These are phyloP conservation scores for Diaporthe citriasiana DNA, from an alignment of 2,329 filamentous ascomycete species.

Conservation along the genomic window DNA sequence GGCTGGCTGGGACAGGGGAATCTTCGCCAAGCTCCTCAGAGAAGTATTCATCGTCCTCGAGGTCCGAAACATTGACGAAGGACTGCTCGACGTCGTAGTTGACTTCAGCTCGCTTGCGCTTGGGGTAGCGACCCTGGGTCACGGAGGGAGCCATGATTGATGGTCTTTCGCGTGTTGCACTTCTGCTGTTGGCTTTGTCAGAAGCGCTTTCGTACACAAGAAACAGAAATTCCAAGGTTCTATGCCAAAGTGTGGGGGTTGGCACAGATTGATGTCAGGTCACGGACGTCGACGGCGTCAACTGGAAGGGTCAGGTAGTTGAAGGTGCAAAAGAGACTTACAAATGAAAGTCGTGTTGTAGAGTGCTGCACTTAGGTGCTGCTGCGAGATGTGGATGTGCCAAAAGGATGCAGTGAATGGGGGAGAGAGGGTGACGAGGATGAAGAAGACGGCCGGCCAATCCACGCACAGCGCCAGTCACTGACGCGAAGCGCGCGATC, in stretches of 20 bases:
- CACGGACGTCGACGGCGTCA: neutral
- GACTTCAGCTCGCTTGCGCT: constrained; percentile 1
- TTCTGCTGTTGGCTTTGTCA: neutral
- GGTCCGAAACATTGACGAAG: neutral
- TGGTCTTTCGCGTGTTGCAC: neutral
- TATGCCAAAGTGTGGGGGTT: no score
- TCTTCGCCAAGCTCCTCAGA: constrained; percentile 17
- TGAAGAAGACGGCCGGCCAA: neutral
- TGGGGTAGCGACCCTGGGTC: constrained; percentile 9
- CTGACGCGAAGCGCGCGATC: neutral
- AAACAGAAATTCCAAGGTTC: neutral
- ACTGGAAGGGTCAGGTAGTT: no score
- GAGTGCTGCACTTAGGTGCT: no score
- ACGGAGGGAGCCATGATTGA: neutral
- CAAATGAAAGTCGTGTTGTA: neutral
- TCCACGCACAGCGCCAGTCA: neutral
- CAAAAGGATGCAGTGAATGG: neutral
- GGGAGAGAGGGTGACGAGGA: neutral
- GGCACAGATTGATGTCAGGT: neutral
- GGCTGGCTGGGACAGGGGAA: neutral
- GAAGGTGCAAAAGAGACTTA: neutral
- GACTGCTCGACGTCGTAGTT: constrained; percentile 8
- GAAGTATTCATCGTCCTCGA: neutral
- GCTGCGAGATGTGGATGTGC: neutral
- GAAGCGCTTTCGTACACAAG: neutral